Evolutionary conservation across 2,329 filamentous ascomycete genomes (phyloP).

Genomic region (Colletotrichum horii): DNA sequence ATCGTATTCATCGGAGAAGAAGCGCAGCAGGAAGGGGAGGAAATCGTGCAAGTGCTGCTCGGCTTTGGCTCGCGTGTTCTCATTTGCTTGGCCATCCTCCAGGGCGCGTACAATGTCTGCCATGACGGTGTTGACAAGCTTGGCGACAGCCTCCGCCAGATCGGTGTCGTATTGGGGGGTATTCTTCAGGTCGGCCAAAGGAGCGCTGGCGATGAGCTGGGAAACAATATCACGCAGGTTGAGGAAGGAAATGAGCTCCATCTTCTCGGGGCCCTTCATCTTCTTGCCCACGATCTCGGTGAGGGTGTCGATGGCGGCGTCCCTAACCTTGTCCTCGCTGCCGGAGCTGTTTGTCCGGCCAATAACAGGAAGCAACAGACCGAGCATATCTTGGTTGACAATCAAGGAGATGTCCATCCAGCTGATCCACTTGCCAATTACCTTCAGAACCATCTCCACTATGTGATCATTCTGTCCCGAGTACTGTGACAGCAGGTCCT

Average conservation of each 20-base stretch:
- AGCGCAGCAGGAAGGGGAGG: slow-evolving; percentile 84
- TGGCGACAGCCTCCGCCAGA: slow-evolving; percentile 91
- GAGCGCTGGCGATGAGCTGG: slow-evolving; percentile 83
- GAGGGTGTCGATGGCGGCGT: slow-evolving; percentile 92
- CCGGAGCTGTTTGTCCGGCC: slow-evolving; percentile 70
- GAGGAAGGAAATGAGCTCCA: slow-evolving; percentile 89
- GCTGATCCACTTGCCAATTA: slow-evolving; percentile 97
- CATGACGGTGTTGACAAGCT: slow-evolving; percentile 89
- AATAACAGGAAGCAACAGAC: slow-evolving; percentile 83
- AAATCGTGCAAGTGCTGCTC: slow-evolving; percentile 85
- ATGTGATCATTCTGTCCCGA: slow-evolving; percentile 71
- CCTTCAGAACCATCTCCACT: slow-evolving; percentile 86
- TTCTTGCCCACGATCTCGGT: slow-evolving; percentile 98
- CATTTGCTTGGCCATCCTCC: slow-evolving; percentile 68
- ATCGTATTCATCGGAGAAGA: slow-evolving; percentile 98
- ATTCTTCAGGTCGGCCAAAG: slow-evolving; percentile 77
- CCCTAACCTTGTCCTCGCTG: slow-evolving; percentile 78
- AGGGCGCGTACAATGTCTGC: slow-evolving; percentile 87
- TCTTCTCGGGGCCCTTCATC: slow-evolving; percentile 93
- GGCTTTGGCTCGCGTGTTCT: slow-evolving; percentile 73
- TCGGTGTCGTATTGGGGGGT: slow-evolving; percentile 94
- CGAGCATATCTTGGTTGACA: slow-evolving; percentile 88
- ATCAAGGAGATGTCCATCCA: slow-evolving; percentile 98
- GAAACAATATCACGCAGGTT: slow-evolving; percentile 85
- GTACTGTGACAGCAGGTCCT: slow-evolving; percentile 85